Percentiles rank a stretch among this genome's conserved stretches.
phyloP scores from a whole-genome alignment of 208 protist species.

The Leishmania major region DNA sequence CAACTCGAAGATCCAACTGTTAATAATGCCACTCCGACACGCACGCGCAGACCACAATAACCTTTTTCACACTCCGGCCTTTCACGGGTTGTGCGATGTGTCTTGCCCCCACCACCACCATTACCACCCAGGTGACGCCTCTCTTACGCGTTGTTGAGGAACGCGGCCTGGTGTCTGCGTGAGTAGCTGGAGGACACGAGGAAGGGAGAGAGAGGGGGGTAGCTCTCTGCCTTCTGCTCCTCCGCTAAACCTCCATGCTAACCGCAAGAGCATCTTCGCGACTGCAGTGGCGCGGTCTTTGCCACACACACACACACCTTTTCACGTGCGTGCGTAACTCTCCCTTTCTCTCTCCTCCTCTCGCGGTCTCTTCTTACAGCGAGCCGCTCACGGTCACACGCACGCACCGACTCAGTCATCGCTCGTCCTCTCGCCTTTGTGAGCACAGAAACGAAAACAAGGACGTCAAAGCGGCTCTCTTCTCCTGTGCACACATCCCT shows the following conservation, averaged over 20 bases:
- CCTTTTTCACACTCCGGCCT: not conserved
- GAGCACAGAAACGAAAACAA: not conserved
- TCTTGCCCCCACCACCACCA: not conserved
- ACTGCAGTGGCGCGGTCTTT: not conserved
- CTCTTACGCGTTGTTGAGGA: not conserved
- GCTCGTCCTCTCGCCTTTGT: not conserved
- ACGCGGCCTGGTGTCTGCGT: not conserved
- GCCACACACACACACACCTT: not conserved
- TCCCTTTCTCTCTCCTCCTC: not conserved
- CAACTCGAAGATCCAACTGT: constrained; percentile 3
- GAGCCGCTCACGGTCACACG: not conserved
- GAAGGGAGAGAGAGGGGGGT: not conserved
- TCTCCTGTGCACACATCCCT: not conserved
- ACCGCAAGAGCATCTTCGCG: not conserved
- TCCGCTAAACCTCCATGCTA: not conserved
- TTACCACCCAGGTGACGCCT: not conserved
- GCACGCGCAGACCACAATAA: not conserved
- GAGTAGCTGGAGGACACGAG: not conserved
- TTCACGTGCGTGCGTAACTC: not conserved
- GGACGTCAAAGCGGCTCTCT: not conserved
- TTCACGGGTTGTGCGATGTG: not conserved
- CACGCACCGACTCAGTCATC: not conserved
- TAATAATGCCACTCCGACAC: not conserved
- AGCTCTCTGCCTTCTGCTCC: not conserved
- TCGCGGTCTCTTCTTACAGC: not conserved